Evolutionary conservation across 225 moss, liverwort and hornwort species (phyloP).

Genomic region (Marchantia paleacea): DNA sequence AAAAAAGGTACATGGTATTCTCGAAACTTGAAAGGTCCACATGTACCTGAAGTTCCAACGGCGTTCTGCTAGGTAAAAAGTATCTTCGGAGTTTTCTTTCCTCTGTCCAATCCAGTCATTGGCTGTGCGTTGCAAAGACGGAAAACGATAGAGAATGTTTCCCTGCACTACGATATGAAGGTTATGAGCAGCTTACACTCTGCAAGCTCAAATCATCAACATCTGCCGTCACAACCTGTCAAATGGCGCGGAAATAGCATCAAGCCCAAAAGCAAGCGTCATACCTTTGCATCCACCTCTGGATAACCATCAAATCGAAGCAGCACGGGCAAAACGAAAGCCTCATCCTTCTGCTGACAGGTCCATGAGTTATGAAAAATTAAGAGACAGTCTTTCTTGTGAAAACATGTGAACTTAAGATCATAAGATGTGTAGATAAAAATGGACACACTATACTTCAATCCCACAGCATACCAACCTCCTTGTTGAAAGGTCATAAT

Average conservation of each 20-base stretch:
- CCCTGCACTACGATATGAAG: conserved; percentile 46
- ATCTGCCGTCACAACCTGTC: background rate
- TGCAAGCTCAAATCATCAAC: too few species aligned
- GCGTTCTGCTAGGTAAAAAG: conserved; percentile 61
- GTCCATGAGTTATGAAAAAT: background rate
- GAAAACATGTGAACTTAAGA: background rate
- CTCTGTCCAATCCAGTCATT: conserved; percentile 69
- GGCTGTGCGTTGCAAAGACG: conserved; percentile 73
- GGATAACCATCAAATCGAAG: conserved; percentile 81
- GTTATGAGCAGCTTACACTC: conserved; percentile 3
- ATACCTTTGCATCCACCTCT: conserved; percentile 67
- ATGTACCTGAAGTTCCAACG: conserved; percentile 75
- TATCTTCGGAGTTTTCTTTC: conserved; percentile 48
- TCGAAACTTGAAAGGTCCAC: too few species aligned
- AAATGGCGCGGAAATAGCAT: background rate
- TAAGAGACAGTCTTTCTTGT: background rate
- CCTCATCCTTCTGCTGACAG: conserved; percentile 52
- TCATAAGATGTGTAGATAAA: background rate
- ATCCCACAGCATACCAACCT: background rate
- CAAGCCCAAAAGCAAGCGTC: background rate
- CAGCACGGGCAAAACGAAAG: conserved; percentile 72
- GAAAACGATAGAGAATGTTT: conserved; percentile 73
- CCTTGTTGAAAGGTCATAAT: background rate
- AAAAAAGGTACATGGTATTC: too few species aligned
- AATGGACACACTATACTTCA: background rate